Conservation (phyloP, 2,329 filamentous ascomycete genomes). For the Clarireedia homoeocarpa region DNA sequence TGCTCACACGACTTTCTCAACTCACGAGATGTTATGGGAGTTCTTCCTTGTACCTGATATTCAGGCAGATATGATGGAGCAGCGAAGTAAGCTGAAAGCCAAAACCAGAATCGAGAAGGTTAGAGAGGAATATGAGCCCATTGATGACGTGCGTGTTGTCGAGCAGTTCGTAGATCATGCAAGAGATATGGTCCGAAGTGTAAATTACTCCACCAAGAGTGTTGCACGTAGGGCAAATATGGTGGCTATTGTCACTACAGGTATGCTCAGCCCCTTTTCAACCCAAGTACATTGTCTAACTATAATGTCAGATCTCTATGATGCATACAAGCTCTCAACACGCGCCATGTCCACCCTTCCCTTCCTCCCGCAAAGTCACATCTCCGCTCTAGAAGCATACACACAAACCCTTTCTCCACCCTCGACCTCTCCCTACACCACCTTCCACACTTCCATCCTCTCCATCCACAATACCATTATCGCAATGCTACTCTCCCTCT, state of each 20-base stretch:
- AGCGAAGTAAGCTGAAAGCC: constrained; percentile 80
- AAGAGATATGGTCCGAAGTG: constrained; percentile 76
- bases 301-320: constrained; percentile 52
- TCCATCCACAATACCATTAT: constrained; percentile 78
- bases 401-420: constrained; percentile 55
- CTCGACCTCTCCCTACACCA: constrained; percentile 64
- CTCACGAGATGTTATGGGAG: constrained; percentile 97
- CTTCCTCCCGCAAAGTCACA: constrained; percentile 62
- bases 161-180: constrained; percentile 90
- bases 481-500: constrained; percentile 71
- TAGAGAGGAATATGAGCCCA: constrained; percentile 78
- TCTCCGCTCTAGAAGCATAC: constrained; percentile 65
- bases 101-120: constrained; percentile 77
- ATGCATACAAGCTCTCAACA: constrained; percentile 51
- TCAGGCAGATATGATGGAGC: constrained; percentile 80
- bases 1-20: constrained; percentile 83
- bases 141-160: constrained; percentile 77
- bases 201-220: constrained; percentile 76
- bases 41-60: constrained; percentile 97
- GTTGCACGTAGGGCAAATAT: constrained; percentile 73
- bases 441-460: constrained; percentile 68
- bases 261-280: constrained; percentile 34
- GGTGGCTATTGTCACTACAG: constrained; percentile 54
- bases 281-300: constrained; percentile 23
- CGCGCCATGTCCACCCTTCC: constrained; percentile 46